Evolutionary conservation across 352 stramenopile genomes (phyloP).

Genomic region (Phytophthora brassicae): DNA sequence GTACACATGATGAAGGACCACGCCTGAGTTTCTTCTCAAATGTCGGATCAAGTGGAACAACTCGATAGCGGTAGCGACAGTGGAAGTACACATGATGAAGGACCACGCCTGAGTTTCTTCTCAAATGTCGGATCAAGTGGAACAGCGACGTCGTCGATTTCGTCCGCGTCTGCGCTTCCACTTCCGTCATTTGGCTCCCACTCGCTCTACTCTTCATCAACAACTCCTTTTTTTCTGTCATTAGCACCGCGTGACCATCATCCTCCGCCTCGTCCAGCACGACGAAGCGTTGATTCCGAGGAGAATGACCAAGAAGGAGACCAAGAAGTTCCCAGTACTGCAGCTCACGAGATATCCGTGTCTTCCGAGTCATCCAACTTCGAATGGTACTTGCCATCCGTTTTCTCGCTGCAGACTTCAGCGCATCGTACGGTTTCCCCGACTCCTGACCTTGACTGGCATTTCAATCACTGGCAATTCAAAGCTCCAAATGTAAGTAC

Average conservation of each 20-base stretch:
- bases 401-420: slow-evolving; percentile 75
- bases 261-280: slow-evolving; percentile 6
- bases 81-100: slow-evolving; percentile 21
- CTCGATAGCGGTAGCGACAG: slow-evolving; percentile 22
- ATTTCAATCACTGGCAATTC: slow-evolving; percentile 71
- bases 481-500: slow-evolving; percentile 26
- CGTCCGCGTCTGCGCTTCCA: slow-evolving; percentile 32
- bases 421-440: slow-evolving; percentile 49
- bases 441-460: slow-evolving; percentile 70
- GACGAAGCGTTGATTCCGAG: slow-evolving; percentile 22
- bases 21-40: slow-evolving; percentile 42
- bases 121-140: slow-evolving; percentile 37
- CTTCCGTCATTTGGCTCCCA: slow-evolving; percentile 46
- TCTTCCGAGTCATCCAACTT: slow-evolving; percentile 50
- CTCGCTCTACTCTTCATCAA: slow-evolving; percentile 44
- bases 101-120: slow-evolving; percentile 39
- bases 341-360: slow-evolving; percentile 17
- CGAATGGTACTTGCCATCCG: slow-evolving; percentile 74
- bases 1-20: slow-evolving; percentile 26
- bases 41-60: slow-evolving; percentile 32
- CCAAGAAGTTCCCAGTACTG: slow-evolving; percentile 5
- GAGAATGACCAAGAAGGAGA: slow-evolving; percentile 24
- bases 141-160: slow-evolving; percentile 17
- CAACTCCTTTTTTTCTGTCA: slow-evolving; percentile 57
- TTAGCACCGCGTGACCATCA: slow-evolving; percentile 37